Evolutionary conservation across 1,284 basidiomycete species (phyloP).

Genomic region (Trametes hirsuta): DNA sequence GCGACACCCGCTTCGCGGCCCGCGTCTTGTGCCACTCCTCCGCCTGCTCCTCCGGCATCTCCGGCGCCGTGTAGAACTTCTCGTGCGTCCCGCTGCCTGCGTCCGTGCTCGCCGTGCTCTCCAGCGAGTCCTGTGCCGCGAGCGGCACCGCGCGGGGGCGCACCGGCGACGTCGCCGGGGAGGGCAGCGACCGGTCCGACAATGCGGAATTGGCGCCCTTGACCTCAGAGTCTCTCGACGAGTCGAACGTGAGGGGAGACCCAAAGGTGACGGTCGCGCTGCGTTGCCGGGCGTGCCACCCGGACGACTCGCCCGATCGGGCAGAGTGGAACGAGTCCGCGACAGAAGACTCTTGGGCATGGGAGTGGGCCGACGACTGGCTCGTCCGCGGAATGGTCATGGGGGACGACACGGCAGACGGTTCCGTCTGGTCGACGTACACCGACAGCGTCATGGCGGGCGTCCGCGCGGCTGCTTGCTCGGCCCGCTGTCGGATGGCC

Average conservation of each 20-base stretch:
- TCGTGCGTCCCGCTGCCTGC: constrained; percentile 41
- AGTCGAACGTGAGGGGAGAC: constrained; percentile 40
- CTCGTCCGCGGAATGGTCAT: constrained; percentile 24
- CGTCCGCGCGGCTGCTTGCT: constrained; percentile 20
- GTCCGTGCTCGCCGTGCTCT: constrained; percentile 27
- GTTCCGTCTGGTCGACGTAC: constrained; percentile 38
- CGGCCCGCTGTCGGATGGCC: neutral
- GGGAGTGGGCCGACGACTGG: constrained; percentile 21
- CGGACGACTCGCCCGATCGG: constrained; percentile 36
- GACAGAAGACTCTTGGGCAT: constrained; percentile 46
- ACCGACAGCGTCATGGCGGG: constrained; percentile 50
- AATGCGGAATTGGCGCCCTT: constrained; percentile 8
- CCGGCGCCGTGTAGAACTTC: constrained; percentile 46
- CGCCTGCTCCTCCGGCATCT: constrained; percentile 62
- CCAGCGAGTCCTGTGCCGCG: constrained; percentile 27
- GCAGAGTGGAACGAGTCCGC: constrained; percentile 68
- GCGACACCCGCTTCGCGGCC: constrained; percentile 80
- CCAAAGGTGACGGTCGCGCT: constrained; percentile 38
- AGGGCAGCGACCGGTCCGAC: constrained; percentile 25
- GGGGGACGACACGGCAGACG: constrained; percentile 22
- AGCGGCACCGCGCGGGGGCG: constrained; percentile 24
- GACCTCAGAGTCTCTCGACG: constrained; percentile 35
- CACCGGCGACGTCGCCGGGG: constrained; percentile 19
- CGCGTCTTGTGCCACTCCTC: constrained; percentile 87
- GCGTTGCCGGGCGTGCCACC: constrained; percentile 21